Percentiles rank a stretch among this genome's conserved stretches.
Evolutionary conservation across 176 grass and related monocot genomes (phyloP).

Genomic region (Olyra latifolia): DNA sequence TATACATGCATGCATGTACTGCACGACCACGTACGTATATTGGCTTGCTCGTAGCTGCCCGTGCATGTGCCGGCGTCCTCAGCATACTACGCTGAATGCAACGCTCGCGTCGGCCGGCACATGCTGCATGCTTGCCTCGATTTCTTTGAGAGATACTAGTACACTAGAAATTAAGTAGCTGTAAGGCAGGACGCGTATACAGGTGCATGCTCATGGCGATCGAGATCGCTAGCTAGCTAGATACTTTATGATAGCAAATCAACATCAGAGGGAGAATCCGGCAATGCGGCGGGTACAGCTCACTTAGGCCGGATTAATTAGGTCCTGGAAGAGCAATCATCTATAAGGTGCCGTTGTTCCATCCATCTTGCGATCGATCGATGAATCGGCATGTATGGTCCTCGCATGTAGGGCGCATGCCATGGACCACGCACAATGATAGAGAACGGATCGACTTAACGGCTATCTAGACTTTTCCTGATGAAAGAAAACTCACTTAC

Average conservation of each 20-base stretch:
- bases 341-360: neutral
- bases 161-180: too few species aligned
- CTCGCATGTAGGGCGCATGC: neutral
- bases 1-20: neutral
- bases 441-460: neutral
- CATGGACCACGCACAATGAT: neutral
- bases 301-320: neutral
- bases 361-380: neutral
- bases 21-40: too few species aligned
- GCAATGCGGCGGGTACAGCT: neutral
- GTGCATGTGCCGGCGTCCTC: neutral
- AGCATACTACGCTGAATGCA: neutral
- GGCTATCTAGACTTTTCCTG: too few species aligned
- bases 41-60: neutral
- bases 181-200: too few species aligned
- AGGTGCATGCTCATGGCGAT: neutral
- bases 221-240: neutral
- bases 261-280: constrained; percentile 13
- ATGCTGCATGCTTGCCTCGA: too few species aligned
- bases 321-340: constrained; percentile 2
- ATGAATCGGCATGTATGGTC: neutral
- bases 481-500: too few species aligned
- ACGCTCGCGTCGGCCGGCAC: too few species aligned
- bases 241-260: neutral
- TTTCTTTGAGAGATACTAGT: too few species aligned